Evolutionary conservation across 2,329 filamentous ascomycete genomes (phyloP).

Genomic region (Aureobasidium mangrovei): DNA sequence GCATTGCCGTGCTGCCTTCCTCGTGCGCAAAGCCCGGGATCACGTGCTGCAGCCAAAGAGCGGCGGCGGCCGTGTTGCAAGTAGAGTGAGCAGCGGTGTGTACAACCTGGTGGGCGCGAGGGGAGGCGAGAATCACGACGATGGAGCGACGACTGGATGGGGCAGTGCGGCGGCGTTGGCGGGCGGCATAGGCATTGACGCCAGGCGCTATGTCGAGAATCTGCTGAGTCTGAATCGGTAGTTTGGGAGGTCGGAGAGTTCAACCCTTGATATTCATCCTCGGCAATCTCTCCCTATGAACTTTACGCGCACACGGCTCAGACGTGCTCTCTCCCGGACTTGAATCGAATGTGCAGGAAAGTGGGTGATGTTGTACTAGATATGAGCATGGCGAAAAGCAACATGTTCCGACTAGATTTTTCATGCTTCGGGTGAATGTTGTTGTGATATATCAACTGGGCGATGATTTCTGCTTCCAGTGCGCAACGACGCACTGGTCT

Average conservation of each 20-base stretch:
- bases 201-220: conserved; percentile 64
- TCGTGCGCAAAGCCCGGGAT: conserved; percentile 34
- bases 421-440: too few relatives aligned
- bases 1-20: conserved; percentile 33
- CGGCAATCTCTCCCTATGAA: too few relatives aligned
- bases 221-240: conserved; percentile 54
- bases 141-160: conserved; percentile 35
- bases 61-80: conserved; percentile 23
- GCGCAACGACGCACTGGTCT: too few relatives aligned
- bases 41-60: conserved; percentile 16
- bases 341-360: too few relatives aligned
- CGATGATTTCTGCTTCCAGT: too few relatives aligned
- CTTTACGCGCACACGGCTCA: too few relatives aligned
- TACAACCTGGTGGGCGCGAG: conserved; percentile 20
- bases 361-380: too few relatives aligned
- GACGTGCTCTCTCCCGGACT: too few relatives aligned
- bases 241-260: not conserved
- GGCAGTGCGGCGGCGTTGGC: conserved; percentile 53
- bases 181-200: conserved; percentile 70
- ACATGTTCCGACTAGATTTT: too few relatives aligned
- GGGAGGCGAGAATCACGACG: conserved; percentile 19
- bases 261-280: too few relatives aligned
- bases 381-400: too few relatives aligned
- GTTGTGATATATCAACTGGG: too few relatives aligned
- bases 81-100: conserved; percentile 15